Base-by-base conservation (phyloP, 2,329 filamentous ascomycete genomes). In the Trichoderma endophyticum region DNA sequence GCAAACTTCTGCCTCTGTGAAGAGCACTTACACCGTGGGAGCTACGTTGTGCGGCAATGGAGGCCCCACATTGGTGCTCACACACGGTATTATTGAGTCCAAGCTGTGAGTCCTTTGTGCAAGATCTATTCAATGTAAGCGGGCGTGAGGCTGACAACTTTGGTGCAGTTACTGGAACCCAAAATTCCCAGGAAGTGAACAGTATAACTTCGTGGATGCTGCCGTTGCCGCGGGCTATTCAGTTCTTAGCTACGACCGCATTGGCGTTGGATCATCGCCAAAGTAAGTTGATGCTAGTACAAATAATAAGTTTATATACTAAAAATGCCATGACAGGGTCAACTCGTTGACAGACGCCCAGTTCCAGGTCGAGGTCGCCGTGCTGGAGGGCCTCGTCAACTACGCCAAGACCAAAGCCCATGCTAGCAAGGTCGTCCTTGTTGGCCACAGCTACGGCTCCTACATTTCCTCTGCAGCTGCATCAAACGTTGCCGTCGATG, bases 281-380 rank as follows among this genome's bases (percentile, higher is more conserved):
- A 69, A 60, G 56, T 69, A 34, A 51, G 66, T 34, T 11, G 3
- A 7, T 7, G 14, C 6, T 4, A 11, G 11, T n/a, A 5, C 12
- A 32, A 28, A 14, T 15, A 12, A 24, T 3, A 43, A 3, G 14
- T 3, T 5, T 21, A 14, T 6, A 61, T 51, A 26, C 56, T 69
- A n/a, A 69, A 3, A 8, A 0, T 4, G 7, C 28, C 2, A 15
- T 21, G 15, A 68, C 8, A 69, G 66, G 14, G 56, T 69, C 26
- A 69, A 61, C 56, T 61, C 66, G 8, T 36, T 61, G 36, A 60
- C 66, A 61, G 56, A 69, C 21, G 56, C 66, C 1, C 66, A 69
- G 36, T 69, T 69, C 66, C 66, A 69, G 9, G 66, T 69, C 39
- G 66, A 69, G 32, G 66, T 69, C 18, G 66, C 66, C 39, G 54